Evolutionary conservation across 164 flowering plant species (phyloP), one percentile per base, ranked within the genome.

Genomic region (Saururus chinensis): DNA sequence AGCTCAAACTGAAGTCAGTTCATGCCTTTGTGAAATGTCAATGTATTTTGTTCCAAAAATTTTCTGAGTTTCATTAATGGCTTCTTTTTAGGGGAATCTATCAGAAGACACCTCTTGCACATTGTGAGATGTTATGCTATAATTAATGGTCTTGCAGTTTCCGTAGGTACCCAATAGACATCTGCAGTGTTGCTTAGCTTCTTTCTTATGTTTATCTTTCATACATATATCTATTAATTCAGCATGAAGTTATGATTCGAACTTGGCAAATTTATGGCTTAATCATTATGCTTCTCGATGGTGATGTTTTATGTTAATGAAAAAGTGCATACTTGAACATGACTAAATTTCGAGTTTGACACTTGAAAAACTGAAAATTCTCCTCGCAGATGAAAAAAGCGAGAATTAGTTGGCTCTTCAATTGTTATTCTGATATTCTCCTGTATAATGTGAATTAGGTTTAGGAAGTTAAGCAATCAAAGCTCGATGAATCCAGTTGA

Each of bases 381-480:
- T 30, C 6, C 6, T 30, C 37, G 2, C 37, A 30, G 37, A 2
- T 30, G 37, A 30, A 30, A 30, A 30, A 6, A 30, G 37, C 4
- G 37, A 6, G 2, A 30, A 30, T 30, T 30, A 30, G 37, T 30
- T 30, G 4, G 2, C 37, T 2, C 37, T 30, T 30, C 37, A 30
- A 2, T 30, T 30, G 17, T 40, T 21, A 16, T 35, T 19, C 21
- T 51, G 48, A 51, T 25, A 25, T 59, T 37, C 40, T 66, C n/a
- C 19, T 51, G 26, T 56, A 24, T 56, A 26, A 19, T 49, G 35
- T 30, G 64, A 67, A 66, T 60, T 80, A 92, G 98, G 81, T 89
- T 92, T 72, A 81, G 75, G 59, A 88, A 84, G 70, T 57, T 65
- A 20, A 64, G 71, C 51, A 65, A 76, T 61, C 74, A 78, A 65